Conservation (phyloP, 2,329 filamentous ascomycete genomes). For the Fonsecaea nubica region DNA sequence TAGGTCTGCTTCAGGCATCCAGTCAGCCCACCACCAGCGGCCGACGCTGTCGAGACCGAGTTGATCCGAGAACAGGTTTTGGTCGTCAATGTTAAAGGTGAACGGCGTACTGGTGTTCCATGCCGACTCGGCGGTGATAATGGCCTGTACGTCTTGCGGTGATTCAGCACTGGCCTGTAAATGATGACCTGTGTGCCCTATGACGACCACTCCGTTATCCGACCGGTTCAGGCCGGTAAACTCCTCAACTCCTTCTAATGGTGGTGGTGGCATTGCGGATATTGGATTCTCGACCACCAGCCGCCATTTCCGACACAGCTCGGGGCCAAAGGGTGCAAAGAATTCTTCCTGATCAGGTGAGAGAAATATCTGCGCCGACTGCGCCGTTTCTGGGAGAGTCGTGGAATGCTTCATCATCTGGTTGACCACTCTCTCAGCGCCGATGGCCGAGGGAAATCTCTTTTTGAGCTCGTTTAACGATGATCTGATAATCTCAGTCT, state of each 20-base stretch:
- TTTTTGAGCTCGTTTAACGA: conserved; percentile 31
- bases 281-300: conserved; percentile 3
- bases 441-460: conserved; percentile 33
- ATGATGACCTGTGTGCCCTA: not conserved
- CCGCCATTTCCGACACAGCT: conserved; percentile 21
- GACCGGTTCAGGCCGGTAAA: not conserved
- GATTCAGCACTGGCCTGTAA: not conserved
- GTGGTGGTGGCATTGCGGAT: not conserved
- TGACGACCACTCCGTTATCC: not conserved
- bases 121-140: not conserved
- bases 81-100: conserved; percentile 5
- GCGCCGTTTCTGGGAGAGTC: not conserved
- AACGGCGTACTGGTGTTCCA: not conserved
- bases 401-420: conserved; percentile 18
- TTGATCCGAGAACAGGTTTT: conserved; percentile 14
- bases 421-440: conserved; percentile 33
- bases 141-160: not conserved
- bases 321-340: conserved; percentile 20
- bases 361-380: not conserved
- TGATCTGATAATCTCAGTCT: conserved; percentile 29
- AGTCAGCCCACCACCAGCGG: conserved; percentile 28
- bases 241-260: not conserved
- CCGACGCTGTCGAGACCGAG: conserved; percentile 18
- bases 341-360: conserved; percentile 22
- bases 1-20: conserved; percentile 20